Percentiles rank a stretch among this genome's conserved stretches.
Conservation (phyloP, 1,284 basidiomycete genomes). For the Malassezia nana region DNA sequence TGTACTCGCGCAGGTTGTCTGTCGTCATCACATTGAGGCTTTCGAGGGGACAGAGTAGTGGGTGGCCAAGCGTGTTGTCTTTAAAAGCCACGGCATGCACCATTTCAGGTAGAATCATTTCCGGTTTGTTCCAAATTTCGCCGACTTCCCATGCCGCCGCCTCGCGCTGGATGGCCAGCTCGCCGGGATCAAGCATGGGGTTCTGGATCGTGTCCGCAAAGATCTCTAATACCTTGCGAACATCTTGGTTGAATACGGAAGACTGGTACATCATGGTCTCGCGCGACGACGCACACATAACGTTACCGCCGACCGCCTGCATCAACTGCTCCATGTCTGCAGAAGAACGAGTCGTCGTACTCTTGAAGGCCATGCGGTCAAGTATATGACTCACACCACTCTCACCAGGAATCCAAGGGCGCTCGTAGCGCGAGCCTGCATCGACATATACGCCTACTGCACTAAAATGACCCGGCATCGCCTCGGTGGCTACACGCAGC, state of each 20-base stretch:
- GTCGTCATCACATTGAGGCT: slow-evolving; percentile 64
- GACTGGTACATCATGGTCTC: slow-evolving; percentile 98
- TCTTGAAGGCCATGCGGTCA: slow-evolving; percentile 91
- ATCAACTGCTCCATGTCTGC: slow-evolving; percentile 74
- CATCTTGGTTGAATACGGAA: slow-evolving; percentile 76
- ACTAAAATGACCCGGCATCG: slow-evolving; percentile 85
- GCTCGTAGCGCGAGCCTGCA: slow-evolving; percentile 86
- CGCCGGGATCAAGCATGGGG: slow-evolving; percentile 65
- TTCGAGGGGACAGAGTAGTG: slow-evolving; percentile 76
- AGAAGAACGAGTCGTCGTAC: slow-evolving; percentile 52
- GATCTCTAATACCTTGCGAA: slow-evolving; percentile 70
- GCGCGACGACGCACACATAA: slow-evolving; percentile 78
- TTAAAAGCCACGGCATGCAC: slow-evolving; percentile 77
- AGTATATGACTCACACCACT: slow-evolving; percentile 82
- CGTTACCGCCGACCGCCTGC: slow-evolving; percentile 79
- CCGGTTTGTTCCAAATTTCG: slow-evolving; percentile 78
- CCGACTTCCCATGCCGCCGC: slow-evolving; percentile 86
- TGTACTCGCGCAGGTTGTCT: slow-evolving; percentile 59
- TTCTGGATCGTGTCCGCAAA: slow-evolving; percentile 83
- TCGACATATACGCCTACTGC: slow-evolving; percentile 87
- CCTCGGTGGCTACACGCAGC: slow-evolving; percentile 81
- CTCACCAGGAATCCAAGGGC: slow-evolving; percentile 53
- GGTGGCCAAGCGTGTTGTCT: slow-evolving; percentile 71
- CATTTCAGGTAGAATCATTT: slow-evolving; percentile 87
- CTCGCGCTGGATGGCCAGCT: slow-evolving; percentile 72